Evolutionary conservation across 169 alveolate genomes (phyloP), one percentile per base, ranked within the genome.

Genomic region (Amoebophrya sp.): DNA sequence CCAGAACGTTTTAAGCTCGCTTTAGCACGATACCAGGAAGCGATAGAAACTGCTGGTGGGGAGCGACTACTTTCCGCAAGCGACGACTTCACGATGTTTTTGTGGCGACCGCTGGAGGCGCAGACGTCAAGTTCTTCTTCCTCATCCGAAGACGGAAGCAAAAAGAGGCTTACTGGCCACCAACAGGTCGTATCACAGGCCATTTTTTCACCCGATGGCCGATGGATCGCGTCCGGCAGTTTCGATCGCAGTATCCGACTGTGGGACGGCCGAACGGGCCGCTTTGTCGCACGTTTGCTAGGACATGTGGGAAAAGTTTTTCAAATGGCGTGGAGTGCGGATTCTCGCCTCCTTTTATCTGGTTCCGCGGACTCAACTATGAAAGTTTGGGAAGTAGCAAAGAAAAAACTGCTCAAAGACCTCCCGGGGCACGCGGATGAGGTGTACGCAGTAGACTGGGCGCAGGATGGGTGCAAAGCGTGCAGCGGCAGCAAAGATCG

Each of bases 371-470:
- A 98, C 96, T 95, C 98, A 83, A 98, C 99, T 0, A 95, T 98
- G 92, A 98, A 98, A 94, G 96, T 98, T 47, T 98, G 99, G 99
- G 97, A 97, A 90, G 94, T 96, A 24, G 94, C 93, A 83, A 95
- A 95, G 89, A 94, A 97, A 91, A 98, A 98, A 92, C 96, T 98
- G 47, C 97, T 97, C 96, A 97, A 95, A 92, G 99, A 98, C 94
- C 96, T 98, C 34, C 99, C 99, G 36, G 99, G 99, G 14, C 99
- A 98, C 94, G 99, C 99, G 18, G 99, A 98, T 94, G 99, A 98
- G 93, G 98, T 98, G 2, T 98, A 98, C 95, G 98, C 99, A 1
- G 96, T 98, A 38, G 99, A 98, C 94, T 98, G 99, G 99, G 95
- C 98, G 40, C 98, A 98, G 77, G 98, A 98, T 93, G 99, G 99